Conservation (phyloP, 345 rosid species). For the Schrenkiella parvula region DNA sequence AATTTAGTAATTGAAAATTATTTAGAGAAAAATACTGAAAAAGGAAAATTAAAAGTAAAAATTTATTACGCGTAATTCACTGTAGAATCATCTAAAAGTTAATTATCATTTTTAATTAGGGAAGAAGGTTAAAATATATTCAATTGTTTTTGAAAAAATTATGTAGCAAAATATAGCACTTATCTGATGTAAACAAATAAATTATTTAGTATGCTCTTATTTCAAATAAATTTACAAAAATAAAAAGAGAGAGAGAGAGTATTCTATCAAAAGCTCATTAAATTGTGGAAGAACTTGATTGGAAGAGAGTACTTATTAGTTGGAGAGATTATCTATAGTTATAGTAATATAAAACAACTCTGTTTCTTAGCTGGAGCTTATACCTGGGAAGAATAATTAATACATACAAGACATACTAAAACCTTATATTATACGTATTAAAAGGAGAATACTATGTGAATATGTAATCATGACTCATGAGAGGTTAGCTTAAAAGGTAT, state of each 20-base stretch:
- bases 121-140: not conserved
- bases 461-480: slow-evolving; percentile 10
- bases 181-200: not conserved
- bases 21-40: not conserved
- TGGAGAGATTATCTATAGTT: not conserved
- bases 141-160: not conserved
- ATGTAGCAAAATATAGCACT: not conserved
- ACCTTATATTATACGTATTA: slow-evolving; percentile 13
- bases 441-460: not conserved
- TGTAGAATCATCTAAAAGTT: not conserved
- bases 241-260: not conserved
- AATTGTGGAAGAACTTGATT: not conserved
- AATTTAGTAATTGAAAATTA: no score
- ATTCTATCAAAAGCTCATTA: not conserved
- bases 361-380: slow-evolving; percentile 22
- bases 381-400: slow-evolving; percentile 1
- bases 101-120: not conserved
- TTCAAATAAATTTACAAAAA: not conserved
- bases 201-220: not conserved
- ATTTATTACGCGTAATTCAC: no score
- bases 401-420: not conserved
- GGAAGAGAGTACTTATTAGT: not conserved
- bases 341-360: not conserved
- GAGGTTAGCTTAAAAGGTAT: slow-evolving; percentile 15
- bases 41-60: not conserved